Evolutionary conservation across 163 green algal genomes (phyloP).

Genomic region (Picocystis sp.): DNA sequence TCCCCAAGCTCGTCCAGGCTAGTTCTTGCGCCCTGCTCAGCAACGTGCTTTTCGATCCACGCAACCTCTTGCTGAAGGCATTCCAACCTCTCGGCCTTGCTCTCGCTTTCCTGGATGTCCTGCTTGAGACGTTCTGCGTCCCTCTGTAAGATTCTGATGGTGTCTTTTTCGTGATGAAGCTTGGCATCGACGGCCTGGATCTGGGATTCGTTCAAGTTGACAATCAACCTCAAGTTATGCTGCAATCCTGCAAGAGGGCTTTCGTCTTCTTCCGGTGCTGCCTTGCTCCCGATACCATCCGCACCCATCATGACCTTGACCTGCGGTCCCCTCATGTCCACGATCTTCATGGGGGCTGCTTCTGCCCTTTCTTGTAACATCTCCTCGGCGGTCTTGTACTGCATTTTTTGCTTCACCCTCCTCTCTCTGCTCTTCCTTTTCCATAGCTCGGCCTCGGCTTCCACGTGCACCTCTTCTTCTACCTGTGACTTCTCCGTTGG

Average conservation of each 20-base stretch:
- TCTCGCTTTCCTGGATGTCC: background rate
- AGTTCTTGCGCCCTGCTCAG: too few species aligned
- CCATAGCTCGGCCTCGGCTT: slow-evolving; percentile 42
- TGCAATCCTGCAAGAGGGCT: slow-evolving; percentile 55
- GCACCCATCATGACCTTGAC: slow-evolving; percentile 3
- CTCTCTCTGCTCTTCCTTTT: slow-evolving; percentile 47
- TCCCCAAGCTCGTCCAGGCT: slow-evolving; percentile 22
- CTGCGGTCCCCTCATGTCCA: slow-evolving; percentile 87
- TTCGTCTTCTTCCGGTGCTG: too few species aligned
- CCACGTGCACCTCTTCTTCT: slow-evolving; percentile 5
- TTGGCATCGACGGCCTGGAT: slow-evolving; percentile 60
- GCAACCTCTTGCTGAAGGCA: background rate
- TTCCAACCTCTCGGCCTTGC: background rate
- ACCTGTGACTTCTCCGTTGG: background rate
- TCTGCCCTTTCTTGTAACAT: slow-evolving; percentile 43
- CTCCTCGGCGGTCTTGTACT: slow-evolving; percentile 69
- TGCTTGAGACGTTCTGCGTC: too few species aligned
- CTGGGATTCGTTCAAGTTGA: slow-evolving; percentile 74
- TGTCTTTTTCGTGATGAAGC: slow-evolving; percentile 68
- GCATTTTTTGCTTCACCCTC: slow-evolving; percentile 27
- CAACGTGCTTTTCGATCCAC: too few species aligned
- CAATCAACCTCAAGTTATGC: slow-evolving; percentile 93
- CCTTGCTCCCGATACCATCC: too few species aligned
- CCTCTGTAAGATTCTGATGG: slow-evolving; percentile 4
- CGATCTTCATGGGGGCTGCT: slow-evolving; percentile 46